These are phyloP conservation scores for Claviceps monticola DNA, from an alignment of 2,329 filamentous ascomycete species.

Conservation along the genomic window DNA sequence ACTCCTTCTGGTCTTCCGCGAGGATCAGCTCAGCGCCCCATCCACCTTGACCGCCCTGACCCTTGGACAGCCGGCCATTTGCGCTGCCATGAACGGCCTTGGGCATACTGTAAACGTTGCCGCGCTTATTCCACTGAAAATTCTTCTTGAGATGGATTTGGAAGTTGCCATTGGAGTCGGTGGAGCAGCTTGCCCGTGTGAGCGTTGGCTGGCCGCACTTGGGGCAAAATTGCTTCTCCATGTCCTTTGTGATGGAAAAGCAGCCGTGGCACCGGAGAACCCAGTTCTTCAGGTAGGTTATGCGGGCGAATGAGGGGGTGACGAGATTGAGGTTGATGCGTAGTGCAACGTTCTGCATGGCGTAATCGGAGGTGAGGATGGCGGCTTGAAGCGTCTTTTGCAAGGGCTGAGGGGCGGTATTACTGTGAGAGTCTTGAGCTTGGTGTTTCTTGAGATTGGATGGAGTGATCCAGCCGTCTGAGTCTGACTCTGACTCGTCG, in stretches of 20 bases:
- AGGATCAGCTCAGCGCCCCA: constrained; percentile 80
- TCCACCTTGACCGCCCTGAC: constrained; percentile 66
- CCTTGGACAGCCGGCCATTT: constrained; percentile 58
- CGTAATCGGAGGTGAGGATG: constrained; percentile 89
- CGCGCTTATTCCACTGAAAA: constrained; percentile 90
- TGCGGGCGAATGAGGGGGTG: constrained; percentile 63
- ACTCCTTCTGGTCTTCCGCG: constrained; percentile 95
- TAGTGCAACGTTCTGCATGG: constrained; percentile 93
- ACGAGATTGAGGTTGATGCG: constrained; percentile 90
- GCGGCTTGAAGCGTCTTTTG: constrained; percentile 66
- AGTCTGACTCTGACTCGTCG: constrained; percentile 28
- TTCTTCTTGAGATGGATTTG: constrained; percentile 81
- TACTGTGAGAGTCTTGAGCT: constrained; percentile 42
- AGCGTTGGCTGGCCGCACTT: constrained; percentile 80
- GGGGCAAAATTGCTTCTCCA: constrained; percentile 82
- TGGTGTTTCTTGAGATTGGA: constrained; percentile 80
- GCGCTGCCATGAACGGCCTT: constrained; percentile 74
- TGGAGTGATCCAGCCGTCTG: constrained; percentile 84
- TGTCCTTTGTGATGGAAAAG: constrained; percentile 73
- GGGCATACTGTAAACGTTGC: constrained; percentile 84
- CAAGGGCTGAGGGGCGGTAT: constrained; percentile 33
- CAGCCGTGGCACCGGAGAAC: constrained; percentile 88
- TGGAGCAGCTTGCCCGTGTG: constrained; percentile 73
- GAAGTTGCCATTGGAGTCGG: constrained; percentile 67
- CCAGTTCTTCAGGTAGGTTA: constrained; percentile 76